Conservation (phyloP, 2,329 filamentous ascomycete genomes). For the Penicillium decumbens region DNA sequence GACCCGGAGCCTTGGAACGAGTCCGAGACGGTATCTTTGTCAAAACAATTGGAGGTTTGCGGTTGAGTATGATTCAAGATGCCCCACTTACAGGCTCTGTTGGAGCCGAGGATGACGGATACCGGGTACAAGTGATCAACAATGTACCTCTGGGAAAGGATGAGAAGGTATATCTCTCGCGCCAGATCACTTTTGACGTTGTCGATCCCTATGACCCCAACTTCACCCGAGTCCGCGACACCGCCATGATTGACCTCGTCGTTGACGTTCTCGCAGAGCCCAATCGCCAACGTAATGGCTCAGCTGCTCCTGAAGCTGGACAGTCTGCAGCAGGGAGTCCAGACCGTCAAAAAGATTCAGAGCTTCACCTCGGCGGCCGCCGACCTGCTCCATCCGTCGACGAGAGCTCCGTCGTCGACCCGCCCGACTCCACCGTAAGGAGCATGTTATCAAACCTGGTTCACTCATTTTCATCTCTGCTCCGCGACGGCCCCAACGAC, state of each 20-base stretch:
- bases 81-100: constrained; percentile 27
- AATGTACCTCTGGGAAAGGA: constrained; percentile 78
- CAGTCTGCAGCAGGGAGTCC: constrained; percentile 21
- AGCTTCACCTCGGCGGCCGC: constrained; percentile 15
- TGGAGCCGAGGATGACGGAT: constrained; percentile 32
- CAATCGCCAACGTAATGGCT: constrained; percentile 31
- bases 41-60: constrained; percentile 57
- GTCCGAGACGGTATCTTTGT: constrained; percentile 57
- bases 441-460: constrained; percentile 46
- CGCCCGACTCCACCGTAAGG: constrained; percentile 36
- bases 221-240: constrained; percentile 72
- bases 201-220: constrained; percentile 65
- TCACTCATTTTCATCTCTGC: constrained; percentile 49
- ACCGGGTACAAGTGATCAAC: constrained; percentile 69
- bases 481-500: constrained; percentile 41
- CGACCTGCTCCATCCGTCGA: constrained; percentile 23
- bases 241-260: constrained; percentile 68
- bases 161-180: constrained; percentile 76
- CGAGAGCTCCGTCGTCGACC: constrained; percentile 23
- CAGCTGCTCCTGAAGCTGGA: constrained; percentile 28
- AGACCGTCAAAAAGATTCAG: constrained; percentile 15
- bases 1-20: constrained; percentile 51
- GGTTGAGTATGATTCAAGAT: constrained; percentile 50
- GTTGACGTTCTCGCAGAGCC: constrained; percentile 51
- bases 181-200: constrained; percentile 69